Evolutionary conservation across 768 basidiomycete species (phyloP).

Genomic region (Melanogaster broomeanus): DNA sequence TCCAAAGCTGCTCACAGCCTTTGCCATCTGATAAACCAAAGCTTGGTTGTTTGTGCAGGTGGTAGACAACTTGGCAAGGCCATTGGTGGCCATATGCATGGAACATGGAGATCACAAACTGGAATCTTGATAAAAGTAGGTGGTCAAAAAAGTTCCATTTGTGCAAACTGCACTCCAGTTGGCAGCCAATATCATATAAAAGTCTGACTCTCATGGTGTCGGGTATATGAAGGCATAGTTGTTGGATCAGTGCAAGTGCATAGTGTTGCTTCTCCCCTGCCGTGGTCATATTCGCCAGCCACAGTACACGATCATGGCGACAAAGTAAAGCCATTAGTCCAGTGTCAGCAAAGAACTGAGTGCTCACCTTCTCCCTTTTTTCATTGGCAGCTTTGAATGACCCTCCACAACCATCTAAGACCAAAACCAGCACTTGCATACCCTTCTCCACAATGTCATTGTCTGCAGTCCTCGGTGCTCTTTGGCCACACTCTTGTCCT

Average conservation of each 20-base stretch:
- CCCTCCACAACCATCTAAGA: slow-evolving; percentile 36
- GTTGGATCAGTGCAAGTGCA: too few species aligned
- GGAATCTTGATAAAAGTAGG: slow-evolving; percentile 6
- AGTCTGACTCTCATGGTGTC: slow-evolving; percentile 1
- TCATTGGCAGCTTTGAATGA: too few species aligned
- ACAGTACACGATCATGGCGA: too few species aligned
- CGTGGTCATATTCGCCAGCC: too few species aligned
- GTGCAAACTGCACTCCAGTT: slow-evolving; percentile 5
- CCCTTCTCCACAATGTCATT: slow-evolving; percentile 16
- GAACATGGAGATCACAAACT: slow-evolving; percentile 31
- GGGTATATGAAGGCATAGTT: slow-evolving; percentile 2
- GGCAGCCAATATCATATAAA: slow-evolving; percentile 6
- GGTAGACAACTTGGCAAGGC: slow-evolving; percentile 35
- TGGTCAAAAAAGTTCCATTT: slow-evolving; percentile 4
- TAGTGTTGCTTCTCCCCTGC: too few species aligned
- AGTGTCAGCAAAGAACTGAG: too few species aligned
- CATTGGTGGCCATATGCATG: slow-evolving; percentile 37
- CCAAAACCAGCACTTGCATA: slow-evolving; percentile 28
- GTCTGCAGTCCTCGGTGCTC: neutral
- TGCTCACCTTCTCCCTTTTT: too few species aligned
- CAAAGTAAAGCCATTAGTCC: too few species aligned
- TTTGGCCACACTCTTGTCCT: neutral
- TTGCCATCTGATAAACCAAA: too few species aligned
- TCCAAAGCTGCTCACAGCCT: slow-evolving; percentile 38
- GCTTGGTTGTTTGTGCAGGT: slow-evolving; percentile 31